Percentiles rank a stretch among this genome's conserved stretches.
phyloP scores from a whole-genome alignment of 2,329 filamentous ascomycete species.

The Fusarium sacchari region DNA sequence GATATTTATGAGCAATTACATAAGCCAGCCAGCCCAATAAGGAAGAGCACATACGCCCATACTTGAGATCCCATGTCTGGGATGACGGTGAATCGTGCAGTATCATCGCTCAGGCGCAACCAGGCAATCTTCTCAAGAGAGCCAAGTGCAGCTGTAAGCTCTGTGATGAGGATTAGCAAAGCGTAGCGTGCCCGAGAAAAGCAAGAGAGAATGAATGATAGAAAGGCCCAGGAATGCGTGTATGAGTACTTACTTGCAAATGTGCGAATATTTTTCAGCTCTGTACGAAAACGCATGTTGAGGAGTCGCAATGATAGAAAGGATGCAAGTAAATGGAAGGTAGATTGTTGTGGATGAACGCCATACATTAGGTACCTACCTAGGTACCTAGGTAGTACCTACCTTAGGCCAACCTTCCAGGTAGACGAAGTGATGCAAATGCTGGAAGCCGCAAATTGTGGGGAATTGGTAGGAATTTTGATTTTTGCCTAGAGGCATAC shows the following conservation, averaged over 20 bases:
- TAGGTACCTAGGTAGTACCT: too few relatives aligned
- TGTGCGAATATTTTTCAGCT: slow-evolving; percentile 72
- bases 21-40: neutral
- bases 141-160: slow-evolving; percentile 71
- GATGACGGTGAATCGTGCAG: slow-evolving; percentile 93
- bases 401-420: too few relatives aligned
- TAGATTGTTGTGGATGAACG: neutral
- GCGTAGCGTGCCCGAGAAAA: neutral
- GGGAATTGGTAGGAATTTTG: neutral
- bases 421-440: slow-evolving; percentile 12
- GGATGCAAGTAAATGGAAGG: neutral
- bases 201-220: neutral
- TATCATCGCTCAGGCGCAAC: slow-evolving; percentile 88
- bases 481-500: neutral
- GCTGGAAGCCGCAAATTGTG: slow-evolving; percentile 23
- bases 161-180: slow-evolving; percentile 49
- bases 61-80: slow-evolving; percentile 95
- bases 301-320: neutral
- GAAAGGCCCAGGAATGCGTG: neutral
- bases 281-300: slow-evolving; percentile 73
- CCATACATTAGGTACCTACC: neutral
- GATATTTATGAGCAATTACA: slow-evolving; percentile 3
- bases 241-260: slow-evolving; percentile 65
- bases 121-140: slow-evolving; percentile 85
- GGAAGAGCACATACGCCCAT: slow-evolving; percentile 76